Evolutionary conservation across 805 yeast genomes (phyloP).

Genomic region (Groenewaldozyma salmanticensis): DNA sequence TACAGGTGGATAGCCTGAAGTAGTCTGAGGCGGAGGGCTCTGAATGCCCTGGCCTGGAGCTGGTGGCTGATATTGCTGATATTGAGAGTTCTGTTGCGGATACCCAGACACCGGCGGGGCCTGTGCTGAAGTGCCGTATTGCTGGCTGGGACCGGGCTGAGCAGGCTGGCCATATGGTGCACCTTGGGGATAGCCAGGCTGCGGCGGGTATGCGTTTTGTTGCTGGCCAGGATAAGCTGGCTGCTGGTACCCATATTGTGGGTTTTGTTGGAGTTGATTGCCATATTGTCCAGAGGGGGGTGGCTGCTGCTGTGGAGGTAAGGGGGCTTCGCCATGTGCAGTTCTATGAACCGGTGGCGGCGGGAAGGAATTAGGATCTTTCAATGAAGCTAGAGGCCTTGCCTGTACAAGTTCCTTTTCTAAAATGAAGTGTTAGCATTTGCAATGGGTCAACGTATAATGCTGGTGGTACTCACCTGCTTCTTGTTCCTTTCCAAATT

Average conservation of each 20-base stretch:
- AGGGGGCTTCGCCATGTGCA: conserved; percentile 24
- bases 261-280: conserved; percentile 7
- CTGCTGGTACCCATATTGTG: conserved; percentile 12
- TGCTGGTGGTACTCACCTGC: not conserved
- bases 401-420: conserved; percentile 10
- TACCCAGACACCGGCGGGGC: conserved; percentile 11
- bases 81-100: conserved; percentile 11
- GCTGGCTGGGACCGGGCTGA: conserved; percentile 8
- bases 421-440: conserved; percentile 4
- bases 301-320: conserved; percentile 6
- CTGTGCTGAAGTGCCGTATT: conserved; percentile 7
- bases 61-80: conserved; percentile 8
- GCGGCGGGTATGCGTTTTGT: not conserved
- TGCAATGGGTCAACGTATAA: not conserved
- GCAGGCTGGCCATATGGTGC: conserved; percentile 8
- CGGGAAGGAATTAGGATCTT: conserved; percentile 31
- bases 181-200: too few species aligned
- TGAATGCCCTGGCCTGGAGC: conserved; percentile 8
- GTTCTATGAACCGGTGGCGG: conserved; percentile 39
- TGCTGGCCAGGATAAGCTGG: not conserved
- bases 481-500: conserved; percentile 1
- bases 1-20: too few species aligned
- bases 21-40: too few species aligned
- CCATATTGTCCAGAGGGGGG: conserved; percentile 4
- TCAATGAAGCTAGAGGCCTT: conserved; percentile 25